Evolutionary conservation across 192 early-diverging fungal species (phyloP).

Genomic region (Linnemannia hyalina): DNA sequence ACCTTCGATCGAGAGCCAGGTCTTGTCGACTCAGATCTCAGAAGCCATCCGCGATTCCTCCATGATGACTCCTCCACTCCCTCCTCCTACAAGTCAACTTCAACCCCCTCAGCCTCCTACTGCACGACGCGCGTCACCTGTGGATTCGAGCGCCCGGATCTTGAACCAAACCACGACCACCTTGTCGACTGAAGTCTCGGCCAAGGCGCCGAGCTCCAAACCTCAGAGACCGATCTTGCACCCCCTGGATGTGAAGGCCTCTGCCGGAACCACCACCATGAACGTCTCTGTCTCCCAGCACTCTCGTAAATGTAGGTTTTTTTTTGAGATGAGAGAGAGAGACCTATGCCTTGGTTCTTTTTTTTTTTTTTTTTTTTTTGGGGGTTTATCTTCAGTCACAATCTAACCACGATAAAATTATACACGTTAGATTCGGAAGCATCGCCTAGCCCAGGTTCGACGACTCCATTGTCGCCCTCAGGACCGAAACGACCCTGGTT

Average conservation of each 20-base stretch:
- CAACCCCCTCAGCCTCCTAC: background rate
- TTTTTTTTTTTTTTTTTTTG: background rate
- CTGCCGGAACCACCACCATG: slow-evolving; percentile 33
- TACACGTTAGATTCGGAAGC: slow-evolving; percentile 33
- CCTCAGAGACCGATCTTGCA: slow-evolving; percentile 37
- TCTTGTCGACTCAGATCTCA: slow-evolving; percentile 36
- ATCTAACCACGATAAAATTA: background rate
- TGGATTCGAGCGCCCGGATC: background rate
- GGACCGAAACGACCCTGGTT: slow-evolving; percentile 52
- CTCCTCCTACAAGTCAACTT: background rate
- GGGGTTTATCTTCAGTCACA: background rate
- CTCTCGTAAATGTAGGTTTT: slow-evolving; percentile 37
- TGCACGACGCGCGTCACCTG: background rate
- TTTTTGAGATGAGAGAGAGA: background rate
- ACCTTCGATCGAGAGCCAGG: slow-evolving; percentile 37
- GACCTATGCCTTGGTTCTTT: background rate
- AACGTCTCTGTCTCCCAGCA: slow-evolving; percentile 47
- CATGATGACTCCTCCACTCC: background rate
- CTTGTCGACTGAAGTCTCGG: background rate
- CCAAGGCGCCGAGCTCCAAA: background rate
- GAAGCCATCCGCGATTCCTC: slow-evolving; percentile 6
- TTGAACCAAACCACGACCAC: background rate
- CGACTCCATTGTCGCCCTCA: slow-evolving; percentile 15
- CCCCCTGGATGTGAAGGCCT: slow-evolving; percentile 47
- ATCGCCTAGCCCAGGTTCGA: background rate